These are phyloP conservation scores for Pleomassaria siparia DNA, from an alignment of 2,329 filamentous ascomycete species.

Conservation along the genomic window DNA sequence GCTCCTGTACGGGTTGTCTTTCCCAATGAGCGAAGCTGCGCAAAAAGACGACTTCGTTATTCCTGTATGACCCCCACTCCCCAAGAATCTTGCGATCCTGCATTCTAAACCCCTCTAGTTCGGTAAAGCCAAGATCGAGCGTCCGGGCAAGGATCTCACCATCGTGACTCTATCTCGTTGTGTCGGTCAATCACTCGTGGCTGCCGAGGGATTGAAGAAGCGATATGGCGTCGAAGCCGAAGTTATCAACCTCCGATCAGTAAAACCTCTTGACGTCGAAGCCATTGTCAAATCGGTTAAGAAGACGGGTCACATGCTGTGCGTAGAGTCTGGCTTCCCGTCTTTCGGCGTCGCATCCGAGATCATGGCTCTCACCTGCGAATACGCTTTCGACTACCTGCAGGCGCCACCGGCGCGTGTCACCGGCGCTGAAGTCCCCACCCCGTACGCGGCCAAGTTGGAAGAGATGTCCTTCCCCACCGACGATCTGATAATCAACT, in stretches of 20 bases:
- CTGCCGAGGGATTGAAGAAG: conserved; percentile 89
- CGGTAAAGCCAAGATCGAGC: conserved; percentile 99
- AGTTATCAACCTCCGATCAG: conserved; percentile 95
- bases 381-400: conserved; percentile 98
- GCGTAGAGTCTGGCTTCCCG: conserved; percentile 94
- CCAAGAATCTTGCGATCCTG: background rate
- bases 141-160: conserved; percentile 91
- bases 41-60: conserved; percentile 97
- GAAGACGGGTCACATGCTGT: conserved; percentile 93
- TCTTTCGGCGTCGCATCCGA: conserved; percentile 91
- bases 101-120: conserved; percentile 52
- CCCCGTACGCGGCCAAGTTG: conserved; percentile 88
- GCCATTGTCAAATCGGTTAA: conserved; percentile 95
- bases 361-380: conserved; percentile 91
- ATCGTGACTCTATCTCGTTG: conserved; percentile 93
- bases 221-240: conserved; percentile 95
- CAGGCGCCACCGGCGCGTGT: conserved; percentile 90
- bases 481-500: conserved; percentile 82
- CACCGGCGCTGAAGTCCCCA: conserved; percentile 95
- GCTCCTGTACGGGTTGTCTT: conserved; percentile 84
- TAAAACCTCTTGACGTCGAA: conserved; percentile 96
- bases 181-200: conserved; percentile 86
- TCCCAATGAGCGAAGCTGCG: conserved; percentile 96
- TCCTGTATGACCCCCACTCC: conserved; percentile 53
- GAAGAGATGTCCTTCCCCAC: conserved; percentile 96